Evolutionary conservation across 306 rosid genomes (phyloP).

Genomic region (Pterocarpus santalinus): DNA sequence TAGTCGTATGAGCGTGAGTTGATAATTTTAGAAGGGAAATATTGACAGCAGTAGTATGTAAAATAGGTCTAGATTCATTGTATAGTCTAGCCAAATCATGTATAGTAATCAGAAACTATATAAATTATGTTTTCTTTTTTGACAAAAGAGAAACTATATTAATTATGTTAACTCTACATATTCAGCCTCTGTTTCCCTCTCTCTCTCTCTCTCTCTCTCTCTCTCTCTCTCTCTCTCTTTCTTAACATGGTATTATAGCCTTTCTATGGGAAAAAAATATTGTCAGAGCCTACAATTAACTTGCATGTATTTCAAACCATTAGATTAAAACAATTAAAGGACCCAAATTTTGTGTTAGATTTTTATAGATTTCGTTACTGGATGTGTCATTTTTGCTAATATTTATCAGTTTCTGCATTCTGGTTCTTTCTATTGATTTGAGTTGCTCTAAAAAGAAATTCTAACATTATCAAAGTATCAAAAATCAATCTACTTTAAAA

Average conservation of each 20-base stretch:
- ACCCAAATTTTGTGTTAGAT: background rate
- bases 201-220: background rate
- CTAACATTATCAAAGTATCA: background rate
- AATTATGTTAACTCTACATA: too few species aligned
- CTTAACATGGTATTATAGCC: background rate
- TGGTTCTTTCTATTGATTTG: background rate
- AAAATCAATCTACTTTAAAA: constrained; percentile 22
- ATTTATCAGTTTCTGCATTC: background rate
- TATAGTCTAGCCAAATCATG: background rate
- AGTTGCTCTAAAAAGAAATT: constrained; percentile 20
- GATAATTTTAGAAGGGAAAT: too few species aligned
- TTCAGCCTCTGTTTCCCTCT: background rate
- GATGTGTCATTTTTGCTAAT: background rate
- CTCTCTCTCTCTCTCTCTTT: too few species aligned
- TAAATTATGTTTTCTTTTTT: too few species aligned
- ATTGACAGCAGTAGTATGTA: background rate
- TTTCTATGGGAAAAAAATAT: too few species aligned
- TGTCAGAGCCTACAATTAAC: background rate
- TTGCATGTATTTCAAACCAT: constrained; percentile 13
- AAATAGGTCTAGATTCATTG: background rate
- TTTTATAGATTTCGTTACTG: background rate
- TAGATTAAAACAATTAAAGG: constrained; percentile 19
- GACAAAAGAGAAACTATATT: background rate
- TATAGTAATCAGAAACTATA: too few species aligned
- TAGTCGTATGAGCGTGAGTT: too few species aligned